Evolutionary conservation across 1,139 yeast species (phyloP).

Genomic region (Taphrina deformans): DNA sequence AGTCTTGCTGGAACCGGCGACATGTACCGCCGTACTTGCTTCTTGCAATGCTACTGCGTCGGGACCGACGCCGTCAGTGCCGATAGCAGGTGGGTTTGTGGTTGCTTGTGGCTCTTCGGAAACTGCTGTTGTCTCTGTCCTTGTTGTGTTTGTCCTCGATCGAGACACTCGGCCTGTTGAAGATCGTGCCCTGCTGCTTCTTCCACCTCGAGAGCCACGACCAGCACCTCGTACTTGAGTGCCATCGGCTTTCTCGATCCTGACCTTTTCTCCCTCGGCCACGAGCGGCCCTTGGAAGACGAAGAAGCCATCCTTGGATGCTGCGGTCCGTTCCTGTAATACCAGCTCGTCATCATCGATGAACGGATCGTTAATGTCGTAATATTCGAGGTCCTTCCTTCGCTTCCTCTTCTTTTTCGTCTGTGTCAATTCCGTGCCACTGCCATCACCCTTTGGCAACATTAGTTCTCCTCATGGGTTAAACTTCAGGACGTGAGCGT

Average conservation of each 20-base stretch:
- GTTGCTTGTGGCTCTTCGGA: neutral
- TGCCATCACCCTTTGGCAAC: neutral
- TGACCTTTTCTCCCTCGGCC: conserved; percentile 57
- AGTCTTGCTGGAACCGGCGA: neutral
- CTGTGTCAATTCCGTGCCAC: neutral
- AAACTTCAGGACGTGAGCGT: conserved; percentile 33
- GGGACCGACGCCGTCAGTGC: neutral
- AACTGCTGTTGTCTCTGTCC: neutral
- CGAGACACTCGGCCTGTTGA: neutral
- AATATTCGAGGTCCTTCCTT: conserved; percentile 52
- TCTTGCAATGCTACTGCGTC: neutral
- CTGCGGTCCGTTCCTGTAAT: conserved; percentile 91
- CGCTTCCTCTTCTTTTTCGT: conserved; percentile 63
- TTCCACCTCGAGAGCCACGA: conserved; percentile 10
- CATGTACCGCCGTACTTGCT: neutral
- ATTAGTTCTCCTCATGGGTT: conserved; percentile 42
- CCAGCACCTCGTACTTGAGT: conserved; percentile 6
- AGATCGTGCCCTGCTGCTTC: conserved; percentile 6
- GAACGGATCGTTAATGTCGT: conserved; percentile 91
- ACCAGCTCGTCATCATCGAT: conserved; percentile 90
- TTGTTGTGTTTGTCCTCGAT: neutral
- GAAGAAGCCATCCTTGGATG: conserved; percentile 93
- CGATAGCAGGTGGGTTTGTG: neutral
- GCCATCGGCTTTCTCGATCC: conserved; percentile 38
- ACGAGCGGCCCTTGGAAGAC: conserved; percentile 92